Evolutionary conservation across 164 flowering plant genomes (phyloP).

Genomic region (Euptelea pleiosperma): DNA sequence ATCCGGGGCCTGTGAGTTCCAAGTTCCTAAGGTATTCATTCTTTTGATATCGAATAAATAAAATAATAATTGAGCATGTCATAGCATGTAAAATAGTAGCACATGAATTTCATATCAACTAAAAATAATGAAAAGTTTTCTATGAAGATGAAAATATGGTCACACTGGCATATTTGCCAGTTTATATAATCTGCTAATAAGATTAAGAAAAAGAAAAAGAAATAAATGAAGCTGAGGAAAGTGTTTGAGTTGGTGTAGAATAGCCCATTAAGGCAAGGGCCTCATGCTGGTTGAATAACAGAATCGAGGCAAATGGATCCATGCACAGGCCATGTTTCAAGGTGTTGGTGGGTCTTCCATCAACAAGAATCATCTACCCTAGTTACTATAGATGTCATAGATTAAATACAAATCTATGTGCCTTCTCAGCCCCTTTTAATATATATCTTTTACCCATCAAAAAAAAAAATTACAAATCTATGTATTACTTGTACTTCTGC

Average conservation of each 20-base stretch:
- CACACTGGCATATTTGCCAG: background rate
- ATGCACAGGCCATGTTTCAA: background rate
- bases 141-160: background rate
- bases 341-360: background rate
- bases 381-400: no score
- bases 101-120: no score
- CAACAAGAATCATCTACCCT: background rate
- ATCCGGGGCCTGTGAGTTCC: conserved; percentile 45
- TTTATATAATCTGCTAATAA: background rate
- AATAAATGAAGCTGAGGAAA: background rate
- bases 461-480: no score
- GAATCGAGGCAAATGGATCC: background rate
- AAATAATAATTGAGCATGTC: background rate
- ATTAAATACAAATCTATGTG: no score
- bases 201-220: background rate
- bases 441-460: no score
- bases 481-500: no score
- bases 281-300: background rate
- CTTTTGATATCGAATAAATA: background rate
- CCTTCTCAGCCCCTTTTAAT: no score
- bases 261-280: background rate
- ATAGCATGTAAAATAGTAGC: no score
- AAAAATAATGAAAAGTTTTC: background rate
- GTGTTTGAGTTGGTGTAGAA: background rate
- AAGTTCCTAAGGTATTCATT: background rate